Conservation (phyloP, 495 filamentous ascomycete genomes). For the Paragyromitra xinjiangensis region DNA sequence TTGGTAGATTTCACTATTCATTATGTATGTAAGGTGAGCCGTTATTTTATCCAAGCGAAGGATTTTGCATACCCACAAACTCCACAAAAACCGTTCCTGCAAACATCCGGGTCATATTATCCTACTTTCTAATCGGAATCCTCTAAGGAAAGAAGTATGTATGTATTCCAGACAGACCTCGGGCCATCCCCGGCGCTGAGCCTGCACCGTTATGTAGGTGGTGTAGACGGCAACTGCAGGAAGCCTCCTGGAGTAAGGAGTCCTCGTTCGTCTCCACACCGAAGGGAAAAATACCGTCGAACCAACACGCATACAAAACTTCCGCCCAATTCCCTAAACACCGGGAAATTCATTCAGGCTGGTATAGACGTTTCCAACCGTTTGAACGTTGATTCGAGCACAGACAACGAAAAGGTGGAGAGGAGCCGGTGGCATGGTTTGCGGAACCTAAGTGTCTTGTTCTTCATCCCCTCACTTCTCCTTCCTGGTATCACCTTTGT, state of each 20-base stretch:
- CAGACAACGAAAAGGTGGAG: slow-evolving; percentile 12
- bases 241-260: not conserved
- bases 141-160: not conserved
- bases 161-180: slow-evolving; percentile 13
- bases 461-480: slow-evolving; percentile 15
- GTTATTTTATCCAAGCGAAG: slow-evolving; percentile 50
- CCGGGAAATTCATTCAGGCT: slow-evolving; percentile 37
- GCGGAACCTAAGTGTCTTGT: slow-evolving; percentile 31
- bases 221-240: slow-evolving; percentile 28
- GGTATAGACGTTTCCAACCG: slow-evolving; percentile 15
- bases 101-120: slow-evolving; percentile 27
- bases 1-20: slow-evolving; percentile 23
- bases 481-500: slow-evolving; percentile 19
- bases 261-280: slow-evolving; percentile 23
- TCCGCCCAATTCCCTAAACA: slow-evolving; percentile 9
- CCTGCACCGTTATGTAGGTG: slow-evolving; percentile 14
- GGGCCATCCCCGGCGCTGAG: slow-evolving; percentile 1
- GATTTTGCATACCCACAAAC: slow-evolving; percentile 21
- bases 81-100: slow-evolving; percentile 26
- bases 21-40: slow-evolving; percentile 13
- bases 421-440: slow-evolving; percentile 34
- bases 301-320: slow-evolving; percentile 5
- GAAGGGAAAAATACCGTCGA: slow-evolving; percentile 19
- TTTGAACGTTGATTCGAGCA: slow-evolving; percentile 30
- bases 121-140: slow-evolving; percentile 30